A percentile compares a stretch with the other conserved stretches of the same genome.
Evolutionary conservation across 1,139 yeast species (phyloP).

Genomic region (Magnusiomyces tetraspermus): DNA sequence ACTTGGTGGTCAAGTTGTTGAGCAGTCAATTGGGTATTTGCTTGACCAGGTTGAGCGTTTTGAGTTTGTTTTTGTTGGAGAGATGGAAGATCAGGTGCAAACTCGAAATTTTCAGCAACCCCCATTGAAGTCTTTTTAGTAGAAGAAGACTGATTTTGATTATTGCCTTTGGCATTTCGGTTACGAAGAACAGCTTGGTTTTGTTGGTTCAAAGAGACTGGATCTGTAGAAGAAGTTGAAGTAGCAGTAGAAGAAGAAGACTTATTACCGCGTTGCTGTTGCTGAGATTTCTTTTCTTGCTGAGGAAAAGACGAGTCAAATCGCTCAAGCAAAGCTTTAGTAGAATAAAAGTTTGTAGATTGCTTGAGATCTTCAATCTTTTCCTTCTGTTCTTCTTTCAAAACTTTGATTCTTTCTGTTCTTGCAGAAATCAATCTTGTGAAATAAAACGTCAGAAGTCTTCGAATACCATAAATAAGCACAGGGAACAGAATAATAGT

Average conservation of each 20-base stretch:
- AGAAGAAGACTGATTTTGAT: background rate
- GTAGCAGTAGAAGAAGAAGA: too few relatives aligned
- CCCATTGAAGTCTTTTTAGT: background rate
- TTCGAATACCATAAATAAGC: conserved; percentile 20
- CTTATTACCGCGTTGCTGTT: background rate
- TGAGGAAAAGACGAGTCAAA: conserved; percentile 33
- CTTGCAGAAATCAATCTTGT: conserved; percentile 20
- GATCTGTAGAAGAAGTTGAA: too few relatives aligned
- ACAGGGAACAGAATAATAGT: conserved; percentile 19
- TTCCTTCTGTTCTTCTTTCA: conserved; percentile 45
- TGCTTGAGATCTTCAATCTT: conserved; percentile 70
- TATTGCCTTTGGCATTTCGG: background rate
- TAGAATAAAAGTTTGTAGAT: conserved; percentile 66
- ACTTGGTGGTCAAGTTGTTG: background rate
- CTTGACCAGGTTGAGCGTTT: background rate
- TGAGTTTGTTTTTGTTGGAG: background rate
- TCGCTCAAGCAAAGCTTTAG: conserved; percentile 60
- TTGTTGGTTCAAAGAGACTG: conserved; percentile 22
- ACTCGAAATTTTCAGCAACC: conserved; percentile 6
- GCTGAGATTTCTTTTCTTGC: conserved; percentile 7
- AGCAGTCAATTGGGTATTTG: background rate
- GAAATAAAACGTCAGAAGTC: conserved; percentile 18
- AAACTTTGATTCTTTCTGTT: conserved; percentile 31
- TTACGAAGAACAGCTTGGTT: background rate
- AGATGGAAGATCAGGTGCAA: conserved; percentile 8